Evolutionary conservation across 1,139 yeast species (phyloP).

Genomic region (Ashbya aceris): DNA sequence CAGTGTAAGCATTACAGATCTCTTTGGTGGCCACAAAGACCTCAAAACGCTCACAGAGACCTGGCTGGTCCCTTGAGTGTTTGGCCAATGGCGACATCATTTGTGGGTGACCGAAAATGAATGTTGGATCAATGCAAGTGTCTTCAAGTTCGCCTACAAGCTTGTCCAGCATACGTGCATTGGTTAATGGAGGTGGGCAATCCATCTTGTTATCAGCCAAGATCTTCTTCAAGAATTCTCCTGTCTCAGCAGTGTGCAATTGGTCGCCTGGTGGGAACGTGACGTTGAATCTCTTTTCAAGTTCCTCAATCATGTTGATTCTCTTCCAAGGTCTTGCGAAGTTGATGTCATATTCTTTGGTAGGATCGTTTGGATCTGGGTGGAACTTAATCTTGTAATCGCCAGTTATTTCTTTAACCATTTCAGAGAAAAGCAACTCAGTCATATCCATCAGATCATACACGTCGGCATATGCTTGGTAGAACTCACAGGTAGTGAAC

Average conservation of each 20-base stretch:
- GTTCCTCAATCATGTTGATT: slow-evolving; percentile 91
- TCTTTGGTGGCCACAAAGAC: slow-evolving; percentile 98
- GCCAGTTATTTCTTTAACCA: slow-evolving; percentile 95
- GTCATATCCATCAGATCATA: slow-evolving; percentile 90
- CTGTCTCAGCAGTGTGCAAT: slow-evolving; percentile 90
- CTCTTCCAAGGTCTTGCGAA: slow-evolving; percentile 98
- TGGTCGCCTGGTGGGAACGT: slow-evolving; percentile 94
- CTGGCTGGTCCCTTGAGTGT: slow-evolving; percentile 84
- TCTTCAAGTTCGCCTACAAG: slow-evolving; percentile 95
- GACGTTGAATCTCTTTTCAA: slow-evolving; percentile 78
- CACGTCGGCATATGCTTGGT: slow-evolving; percentile 67
- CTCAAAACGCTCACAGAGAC: slow-evolving; percentile 96
- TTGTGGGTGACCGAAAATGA: slow-evolving; percentile 97
- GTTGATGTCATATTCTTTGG: slow-evolving; percentile 68
- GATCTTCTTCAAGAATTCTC: slow-evolving; percentile 74
- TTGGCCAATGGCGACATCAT: slow-evolving; percentile 99
- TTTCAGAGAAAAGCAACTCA: slow-evolving; percentile 85
- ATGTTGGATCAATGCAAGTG: slow-evolving; percentile 90
- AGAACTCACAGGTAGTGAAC: slow-evolving; percentile 88
- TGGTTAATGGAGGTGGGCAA: slow-evolving; percentile 93
- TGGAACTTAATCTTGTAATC: slow-evolving; percentile 77
- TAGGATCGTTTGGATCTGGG: slow-evolving; percentile 74
- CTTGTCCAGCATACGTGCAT: slow-evolving; percentile 97
- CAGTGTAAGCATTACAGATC: slow-evolving; percentile 96
- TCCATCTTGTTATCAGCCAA: slow-evolving; percentile 76